phyloP scores from a whole-genome alignment of 1,139 yeast genomes.

The Kurtzmaniella quercitrusa region DNA sequence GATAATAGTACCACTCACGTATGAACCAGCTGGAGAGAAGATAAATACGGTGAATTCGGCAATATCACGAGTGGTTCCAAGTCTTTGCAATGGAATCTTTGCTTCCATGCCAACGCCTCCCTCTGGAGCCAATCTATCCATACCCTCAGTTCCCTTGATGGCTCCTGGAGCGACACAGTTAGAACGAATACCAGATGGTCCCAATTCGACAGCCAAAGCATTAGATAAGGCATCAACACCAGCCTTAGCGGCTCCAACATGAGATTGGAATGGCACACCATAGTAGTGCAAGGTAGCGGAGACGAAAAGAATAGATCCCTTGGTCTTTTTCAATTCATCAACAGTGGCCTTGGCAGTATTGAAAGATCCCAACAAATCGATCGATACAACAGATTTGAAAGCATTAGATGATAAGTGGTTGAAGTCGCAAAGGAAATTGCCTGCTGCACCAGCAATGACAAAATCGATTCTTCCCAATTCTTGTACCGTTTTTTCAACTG shows the following conservation, averaged over 20 bases:
- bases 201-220: constrained; percentile 85
- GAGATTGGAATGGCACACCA: constrained; percentile 88
- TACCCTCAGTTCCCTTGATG: constrained; percentile 82
- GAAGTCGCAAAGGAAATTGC: constrained; percentile 82
- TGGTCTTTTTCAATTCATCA: constrained; percentile 59
- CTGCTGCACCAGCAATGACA: constrained; percentile 96
- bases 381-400: constrained; percentile 80
- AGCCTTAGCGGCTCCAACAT: constrained; percentile 94
- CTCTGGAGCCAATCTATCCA: constrained; percentile 52
- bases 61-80: constrained; percentile 73
- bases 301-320: constrained; percentile 79
- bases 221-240: constrained; percentile 88
- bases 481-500: constrained; percentile 62
- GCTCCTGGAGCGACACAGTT: constrained; percentile 92
- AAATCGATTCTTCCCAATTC: constrained; percentile 74
- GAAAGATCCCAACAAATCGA: constrained; percentile 83
- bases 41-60: constrained; percentile 85
- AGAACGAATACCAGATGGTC: constrained; percentile 80
- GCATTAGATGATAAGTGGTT: constrained; percentile 80
- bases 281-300: constrained; percentile 87
- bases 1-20: constrained; percentile 70
- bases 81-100: constrained; percentile 69
- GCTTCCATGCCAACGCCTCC: constrained; percentile 32
- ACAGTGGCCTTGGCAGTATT: constrained; percentile 85
- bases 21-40: constrained; percentile 77